These are phyloP conservation scores for Leptographium galeiforme DNA, from an alignment of 2,329 filamentous ascomycete species.

Conservation along the genomic window DNA sequence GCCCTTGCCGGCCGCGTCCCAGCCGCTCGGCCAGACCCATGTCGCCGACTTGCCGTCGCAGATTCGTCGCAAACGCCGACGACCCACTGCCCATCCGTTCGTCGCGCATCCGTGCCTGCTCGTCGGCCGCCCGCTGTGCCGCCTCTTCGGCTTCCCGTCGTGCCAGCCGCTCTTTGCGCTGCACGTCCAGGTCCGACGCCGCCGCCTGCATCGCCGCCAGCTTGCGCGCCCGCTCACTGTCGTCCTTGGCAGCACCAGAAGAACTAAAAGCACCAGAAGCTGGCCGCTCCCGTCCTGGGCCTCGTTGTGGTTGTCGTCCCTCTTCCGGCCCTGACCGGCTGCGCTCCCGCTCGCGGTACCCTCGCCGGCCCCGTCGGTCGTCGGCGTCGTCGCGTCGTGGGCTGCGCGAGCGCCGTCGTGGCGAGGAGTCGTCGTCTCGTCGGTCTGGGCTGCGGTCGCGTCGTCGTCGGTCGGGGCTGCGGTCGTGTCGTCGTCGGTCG, in stretches of 20 bases:
- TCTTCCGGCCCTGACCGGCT: background rate
- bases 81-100: slow-evolving; percentile 1
- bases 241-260: background rate
- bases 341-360: background rate
- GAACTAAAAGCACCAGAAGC: no score
- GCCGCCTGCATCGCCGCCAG: slow-evolving; percentile 62
- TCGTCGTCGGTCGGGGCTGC: background rate
- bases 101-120: slow-evolving; percentile 43
- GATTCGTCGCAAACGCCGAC: slow-evolving; percentile 44
- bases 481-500: background rate
- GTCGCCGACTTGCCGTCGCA: slow-evolving; percentile 46
- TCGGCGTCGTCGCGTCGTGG: no score
- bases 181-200: slow-evolving; percentile 55
- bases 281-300: background rate
- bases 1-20: slow-evolving; percentile 31
- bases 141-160: slow-evolving; percentile 54
- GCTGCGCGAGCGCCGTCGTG: no score
- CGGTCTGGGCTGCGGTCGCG: background rate
- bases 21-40: slow-evolving; percentile 38
- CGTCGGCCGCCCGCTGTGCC: slow-evolving; percentile 51
- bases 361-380: background rate
- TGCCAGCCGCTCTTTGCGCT: slow-evolving; percentile 54
- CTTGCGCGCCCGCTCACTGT: slow-evolving; percentile 47
- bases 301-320: no score
- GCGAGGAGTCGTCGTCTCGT: background rate